phyloP scores from a whole-genome alignment of 1,284 basidiomycete genomes.

The Agaricales sp. region DNA sequence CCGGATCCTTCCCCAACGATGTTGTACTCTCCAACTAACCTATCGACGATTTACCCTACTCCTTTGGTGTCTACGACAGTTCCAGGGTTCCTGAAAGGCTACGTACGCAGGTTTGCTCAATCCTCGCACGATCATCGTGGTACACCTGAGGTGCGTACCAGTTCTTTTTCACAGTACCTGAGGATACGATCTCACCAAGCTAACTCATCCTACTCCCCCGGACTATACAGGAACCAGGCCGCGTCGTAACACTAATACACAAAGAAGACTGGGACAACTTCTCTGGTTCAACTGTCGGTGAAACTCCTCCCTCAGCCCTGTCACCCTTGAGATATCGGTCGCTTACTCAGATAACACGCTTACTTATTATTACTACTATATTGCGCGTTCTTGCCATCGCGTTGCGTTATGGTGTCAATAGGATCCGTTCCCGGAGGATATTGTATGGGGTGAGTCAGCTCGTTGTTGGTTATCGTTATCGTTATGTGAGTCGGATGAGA shows the following conservation, averaged over 20 bases:
- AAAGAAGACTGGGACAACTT: conserved; percentile 75
- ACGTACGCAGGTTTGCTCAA: conserved; percentile 80
- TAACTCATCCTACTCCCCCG: background rate
- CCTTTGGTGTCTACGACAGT: conserved; percentile 25
- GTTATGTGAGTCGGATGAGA: background rate
- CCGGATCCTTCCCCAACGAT: no score
- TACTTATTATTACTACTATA: no score
- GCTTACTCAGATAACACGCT: no score
- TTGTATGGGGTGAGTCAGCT: conserved; percentile 69
- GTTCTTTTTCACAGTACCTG: background rate
- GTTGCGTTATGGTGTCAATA: conserved; percentile 16
- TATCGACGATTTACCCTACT: background rate
- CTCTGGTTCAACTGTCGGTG: conserved; percentile 42
- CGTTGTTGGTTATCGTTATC: background rate
- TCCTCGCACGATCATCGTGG: conserved; percentile 82
- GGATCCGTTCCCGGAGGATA: conserved; percentile 69
- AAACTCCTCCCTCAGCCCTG: background rate
- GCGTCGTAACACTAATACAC: conserved; percentile 84
- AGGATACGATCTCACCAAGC: background rate
- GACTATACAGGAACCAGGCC: conserved; percentile 54
- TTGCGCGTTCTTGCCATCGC: no score
- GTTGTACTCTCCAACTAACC: background rate
- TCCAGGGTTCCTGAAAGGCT: conserved; percentile 78
- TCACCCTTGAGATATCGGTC: background rate
- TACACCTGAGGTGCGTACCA: conserved; percentile 52